Evolutionary conservation across 1,284 basidiomycete species (phyloP), one percentile per base, ranked within the genome.

Genomic region (Neolentinus lepideus): DNA sequence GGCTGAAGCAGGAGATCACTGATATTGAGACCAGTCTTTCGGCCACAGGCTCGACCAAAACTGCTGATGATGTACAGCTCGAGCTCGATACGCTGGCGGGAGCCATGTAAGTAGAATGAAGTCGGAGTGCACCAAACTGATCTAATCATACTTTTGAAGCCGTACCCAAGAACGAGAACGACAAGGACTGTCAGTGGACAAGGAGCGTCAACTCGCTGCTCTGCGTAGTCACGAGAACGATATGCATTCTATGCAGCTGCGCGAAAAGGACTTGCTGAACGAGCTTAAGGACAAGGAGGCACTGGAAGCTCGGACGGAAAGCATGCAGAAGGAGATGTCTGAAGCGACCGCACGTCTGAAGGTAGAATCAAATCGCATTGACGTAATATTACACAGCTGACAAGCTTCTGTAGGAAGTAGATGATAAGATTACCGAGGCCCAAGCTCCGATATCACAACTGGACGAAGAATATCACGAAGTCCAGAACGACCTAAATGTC

Each of bases 11-110:
- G 36, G 90, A 93, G 48, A 80, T 90, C 36, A 59, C 69, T n/a
- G 71, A 75, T 47, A 73, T 93, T 36, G 90, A 96, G 68, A 74
- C 74, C 33, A 84, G 88, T 38, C 75, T 98, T 11, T 73, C 79
- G 22, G 72, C 78, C 2, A 84, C 83, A 1, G 94, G 93, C 1
- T 88, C 86, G 12, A 80, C 82, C 4, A 91, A 86, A 69, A 94
- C 92, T 0, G 80, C 83, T 1, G 90, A 93, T 51, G 92, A 94
- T 53, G 85, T 97, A 2, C 90, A 96, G 66, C 71, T 66, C 24
- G 86, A 94, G 63, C 73, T 95, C 6, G 82, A 88, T 54, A 70
- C 71, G 3, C 63, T 94, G 31, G 75, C 78, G 1, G 70, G 69
- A 19, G 75, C 88, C 54, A 77, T 94, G 94, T 96, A 61, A 63